Base-by-base conservation (phyloP, 2,329 filamentous ascomycete genomes). In the Metarhizium sp. region DNA sequence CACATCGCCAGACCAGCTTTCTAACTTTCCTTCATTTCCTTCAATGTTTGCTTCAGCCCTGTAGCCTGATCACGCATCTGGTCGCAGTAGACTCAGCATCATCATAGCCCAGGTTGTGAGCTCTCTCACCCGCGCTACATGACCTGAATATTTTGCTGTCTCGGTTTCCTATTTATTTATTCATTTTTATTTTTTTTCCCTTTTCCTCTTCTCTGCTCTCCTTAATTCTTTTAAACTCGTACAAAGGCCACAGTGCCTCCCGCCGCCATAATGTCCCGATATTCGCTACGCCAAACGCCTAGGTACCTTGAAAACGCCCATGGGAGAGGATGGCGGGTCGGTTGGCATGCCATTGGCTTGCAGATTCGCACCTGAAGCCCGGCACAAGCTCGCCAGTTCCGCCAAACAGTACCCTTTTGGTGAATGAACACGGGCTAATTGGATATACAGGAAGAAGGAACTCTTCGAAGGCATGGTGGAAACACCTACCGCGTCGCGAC, bases 381-480 rank as follows among this genome's bases (percentile, higher is more conserved):
- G 16, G n/a, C 8, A 30, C n/a, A 4, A 16, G 32, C n/a, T 32
- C 20, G 8, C 30, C 47, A 36, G 4, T 49, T 18, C 14, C 29
- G 47, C 10, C 5, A 29, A 34, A 45, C 16, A 6, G 1, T 13
- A 18, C 10, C 11, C 45, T 2, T n/a, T 25, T 34, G 29, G n/a
- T 25, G 6, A 25, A 25, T 47, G 14, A 38, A 18, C 38, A 16
- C 8, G n/a, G 18, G 29, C 51, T 53, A 43, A 61, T 56, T 54
- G 38, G 50, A 25, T n/a, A 30, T 55, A 2, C 43, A 84, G 80
- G 61, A 84, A 84, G 69, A 82, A 81, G 69, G 80, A 82, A 65
- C 76, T 81, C 56, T 83, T 81, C 62, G 75, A 81, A 40, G 80
- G 80, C 62, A 81, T 84, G 80, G 70, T 84, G 58, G 79, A 82